A percentile compares a stretch with the other conserved stretches of the same genome.
Evolutionary conservation across 257 asterid genomes (phyloP).

Genomic region (Cynanchum wilfordii): DNA sequence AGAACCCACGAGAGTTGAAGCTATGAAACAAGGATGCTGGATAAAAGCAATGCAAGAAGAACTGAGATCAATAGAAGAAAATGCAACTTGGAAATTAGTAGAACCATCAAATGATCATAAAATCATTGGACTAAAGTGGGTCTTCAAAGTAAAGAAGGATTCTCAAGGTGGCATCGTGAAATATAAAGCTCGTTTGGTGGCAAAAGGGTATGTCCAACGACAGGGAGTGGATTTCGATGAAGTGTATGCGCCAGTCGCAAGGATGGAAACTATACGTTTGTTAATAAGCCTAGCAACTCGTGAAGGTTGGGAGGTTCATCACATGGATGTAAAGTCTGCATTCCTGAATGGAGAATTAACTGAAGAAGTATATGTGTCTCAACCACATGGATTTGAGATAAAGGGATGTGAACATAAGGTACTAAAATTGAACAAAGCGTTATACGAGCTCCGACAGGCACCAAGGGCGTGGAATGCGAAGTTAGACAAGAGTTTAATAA

Average conservation of each 20-base stretch:
- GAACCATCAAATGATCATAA: background rate
- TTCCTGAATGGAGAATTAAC: background rate
- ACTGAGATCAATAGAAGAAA: background rate
- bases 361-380: background rate
- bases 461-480: too few relatives aligned
- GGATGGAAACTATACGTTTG: background rate
- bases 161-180: too few relatives aligned
- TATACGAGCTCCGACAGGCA: too few relatives aligned
- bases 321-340: background rate
- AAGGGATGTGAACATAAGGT: too few relatives aligned
- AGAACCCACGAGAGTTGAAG: background rate
- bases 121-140: background rate
- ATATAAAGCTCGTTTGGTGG: too few relatives aligned
- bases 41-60: background rate
- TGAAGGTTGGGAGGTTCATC: background rate
- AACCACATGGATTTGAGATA: background rate
- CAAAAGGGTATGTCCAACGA: too few relatives aligned
- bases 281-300: background rate
- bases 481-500: too few relatives aligned
- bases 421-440: too few relatives aligned
- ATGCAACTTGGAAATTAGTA: background rate
- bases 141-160: too few relatives aligned
- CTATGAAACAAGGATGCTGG: background rate
- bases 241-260: background rate
- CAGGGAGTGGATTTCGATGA: too few relatives aligned